Evolutionary conservation across 176 grass and related monocot species (phyloP).

Genomic region (Raddia distichophylla): DNA sequence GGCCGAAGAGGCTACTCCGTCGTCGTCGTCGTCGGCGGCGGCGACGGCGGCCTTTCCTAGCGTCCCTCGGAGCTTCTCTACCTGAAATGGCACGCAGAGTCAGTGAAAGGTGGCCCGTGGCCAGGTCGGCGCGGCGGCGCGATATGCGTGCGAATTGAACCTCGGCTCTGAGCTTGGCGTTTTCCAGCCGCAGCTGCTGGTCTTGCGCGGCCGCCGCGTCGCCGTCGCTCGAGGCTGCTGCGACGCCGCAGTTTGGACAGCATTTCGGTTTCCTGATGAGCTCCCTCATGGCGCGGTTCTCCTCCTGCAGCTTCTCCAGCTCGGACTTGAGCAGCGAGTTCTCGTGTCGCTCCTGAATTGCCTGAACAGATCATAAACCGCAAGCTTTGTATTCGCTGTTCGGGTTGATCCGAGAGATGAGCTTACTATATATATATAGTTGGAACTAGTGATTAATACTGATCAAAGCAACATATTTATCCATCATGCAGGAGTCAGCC

Average conservation of each 20-base stretch:
- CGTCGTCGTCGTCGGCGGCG: neutral
- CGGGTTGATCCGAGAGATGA: neutral
- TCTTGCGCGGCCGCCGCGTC: slow-evolving; percentile 39
- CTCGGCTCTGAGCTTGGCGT: slow-evolving; percentile 72
- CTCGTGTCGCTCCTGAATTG: slow-evolving; percentile 84
- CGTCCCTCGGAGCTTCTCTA: slow-evolving; percentile 53
- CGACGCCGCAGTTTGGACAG: slow-evolving; percentile 59
- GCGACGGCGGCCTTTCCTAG: slow-evolving; percentile 24
- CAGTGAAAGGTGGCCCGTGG: neutral
- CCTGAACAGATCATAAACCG: slow-evolving; percentile 37
- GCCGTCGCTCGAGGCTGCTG: slow-evolving; percentile 42
- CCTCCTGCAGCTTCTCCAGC: slow-evolving; percentile 75
- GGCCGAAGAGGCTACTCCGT: neutral
- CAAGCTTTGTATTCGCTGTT: neutral
- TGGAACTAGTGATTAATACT: neutral
- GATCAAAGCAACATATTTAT: neutral
- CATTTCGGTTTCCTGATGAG: slow-evolving; percentile 43
- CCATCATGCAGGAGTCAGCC: neutral
- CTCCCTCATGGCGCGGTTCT: slow-evolving; percentile 69
- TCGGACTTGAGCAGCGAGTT: slow-evolving; percentile 80
- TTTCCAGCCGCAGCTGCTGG: slow-evolving; percentile 65
- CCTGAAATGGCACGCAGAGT: slow-evolving; percentile 37
- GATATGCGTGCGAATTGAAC: slow-evolving; percentile 18
- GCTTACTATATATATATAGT: neutral
- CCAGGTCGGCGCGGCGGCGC: neutral